phyloP scores from a whole-genome alignment of 139 green algal species.

The Parachlorella kessleri region DNA sequence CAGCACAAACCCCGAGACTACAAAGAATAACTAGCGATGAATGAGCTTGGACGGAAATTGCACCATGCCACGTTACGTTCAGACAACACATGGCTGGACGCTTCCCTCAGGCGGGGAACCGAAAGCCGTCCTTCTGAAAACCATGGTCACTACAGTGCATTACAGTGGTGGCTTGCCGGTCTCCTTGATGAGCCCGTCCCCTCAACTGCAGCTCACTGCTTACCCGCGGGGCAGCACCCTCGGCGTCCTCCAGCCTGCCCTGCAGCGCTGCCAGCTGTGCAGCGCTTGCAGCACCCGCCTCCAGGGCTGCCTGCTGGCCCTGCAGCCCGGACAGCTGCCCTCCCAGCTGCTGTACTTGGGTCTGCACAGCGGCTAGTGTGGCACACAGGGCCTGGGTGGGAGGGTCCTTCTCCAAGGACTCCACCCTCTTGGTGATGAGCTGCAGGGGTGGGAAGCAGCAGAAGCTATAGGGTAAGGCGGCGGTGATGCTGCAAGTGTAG shows the following conservation, averaged over 20 bases:
- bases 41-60: no score
- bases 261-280: neutral
- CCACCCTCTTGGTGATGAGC: neutral
- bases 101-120: no score
- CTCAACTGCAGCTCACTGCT: neutral
- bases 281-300: neutral
- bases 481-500: no score
- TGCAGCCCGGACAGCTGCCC: neutral
- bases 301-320: neutral
- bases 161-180: no score
- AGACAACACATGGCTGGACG: no score
- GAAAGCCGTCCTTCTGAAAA: no score
- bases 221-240: neutral
- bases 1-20: no score
- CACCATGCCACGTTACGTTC: no score
- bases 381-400: neutral
- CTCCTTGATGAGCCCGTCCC: no score
- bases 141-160: no score
- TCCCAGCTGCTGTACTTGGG: neutral
- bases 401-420: neutral
- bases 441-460: neutral
- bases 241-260: neutral
- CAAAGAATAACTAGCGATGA: no score
- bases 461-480: no score
- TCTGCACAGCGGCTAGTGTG: neutral